Conservation (phyloP, 257 asterid species). For the Capsicum chinense region DNA sequence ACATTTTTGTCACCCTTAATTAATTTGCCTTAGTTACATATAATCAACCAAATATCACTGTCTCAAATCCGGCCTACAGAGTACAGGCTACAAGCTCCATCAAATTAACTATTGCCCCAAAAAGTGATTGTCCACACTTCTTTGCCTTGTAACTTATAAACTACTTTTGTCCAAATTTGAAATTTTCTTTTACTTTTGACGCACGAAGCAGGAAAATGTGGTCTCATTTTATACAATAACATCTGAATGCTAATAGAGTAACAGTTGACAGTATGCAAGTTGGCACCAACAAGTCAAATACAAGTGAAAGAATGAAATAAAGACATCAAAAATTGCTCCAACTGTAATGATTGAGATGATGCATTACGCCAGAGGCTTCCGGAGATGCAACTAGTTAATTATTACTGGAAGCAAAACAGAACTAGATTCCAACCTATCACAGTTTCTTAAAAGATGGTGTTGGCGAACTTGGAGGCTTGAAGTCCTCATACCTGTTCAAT, state of each 20-base stretch:
- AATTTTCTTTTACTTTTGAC: neutral
- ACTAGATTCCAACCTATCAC: slow-evolving; percentile 27
- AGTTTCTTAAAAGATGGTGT: slow-evolving; percentile 52
- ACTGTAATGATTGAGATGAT: slow-evolving; percentile 5
- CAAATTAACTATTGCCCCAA: too few species aligned
- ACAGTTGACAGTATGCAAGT: neutral
- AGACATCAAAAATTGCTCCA: slow-evolving; percentile 19
- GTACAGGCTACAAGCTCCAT: too few species aligned
- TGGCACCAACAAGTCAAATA: neutral
- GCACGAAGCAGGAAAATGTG: neutral
- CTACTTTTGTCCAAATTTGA: neutral
- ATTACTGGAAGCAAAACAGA: neutral
- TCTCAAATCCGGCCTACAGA: too few species aligned
- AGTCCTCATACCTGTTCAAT: slow-evolving; percentile 69
- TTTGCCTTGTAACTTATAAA: neutral
- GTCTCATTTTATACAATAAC: slow-evolving; percentile 4
- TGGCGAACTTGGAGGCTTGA: slow-evolving; percentile 86
- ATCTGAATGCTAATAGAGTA: neutral
- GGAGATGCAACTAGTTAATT: slow-evolving; percentile 2
- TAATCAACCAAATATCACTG: too few species aligned
- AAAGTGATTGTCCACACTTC: too few species aligned
- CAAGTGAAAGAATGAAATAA: neutral
- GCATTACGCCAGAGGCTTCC: neutral
- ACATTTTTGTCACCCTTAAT: too few species aligned
- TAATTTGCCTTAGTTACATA: too few species aligned